phyloP scores from a whole-genome alignment of 2,329 filamentous ascomycete species.

The Helotiales sp. region DNA sequence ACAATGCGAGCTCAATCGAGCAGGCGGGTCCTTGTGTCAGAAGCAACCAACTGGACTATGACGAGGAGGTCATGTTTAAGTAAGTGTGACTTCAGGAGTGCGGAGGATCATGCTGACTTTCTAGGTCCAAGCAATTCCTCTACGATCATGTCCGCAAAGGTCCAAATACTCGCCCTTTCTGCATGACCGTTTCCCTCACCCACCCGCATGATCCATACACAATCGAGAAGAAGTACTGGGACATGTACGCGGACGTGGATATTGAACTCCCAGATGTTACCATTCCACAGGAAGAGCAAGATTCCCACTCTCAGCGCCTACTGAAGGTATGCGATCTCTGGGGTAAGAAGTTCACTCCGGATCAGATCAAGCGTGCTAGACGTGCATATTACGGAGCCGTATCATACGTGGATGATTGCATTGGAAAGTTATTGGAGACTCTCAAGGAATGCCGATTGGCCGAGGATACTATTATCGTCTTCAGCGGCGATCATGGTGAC shows the following conservation, averaged over 20 bases:
- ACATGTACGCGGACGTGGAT: slow-evolving; percentile 86
- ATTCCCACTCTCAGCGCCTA: slow-evolving; percentile 84
- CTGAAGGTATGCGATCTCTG: slow-evolving; percentile 86
- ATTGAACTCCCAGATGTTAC: slow-evolving; percentile 80
- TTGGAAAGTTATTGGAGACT: slow-evolving; percentile 79
- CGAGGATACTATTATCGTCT: slow-evolving; percentile 88
- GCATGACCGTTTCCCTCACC: slow-evolving; percentile 87
- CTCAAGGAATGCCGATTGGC: slow-evolving; percentile 80
- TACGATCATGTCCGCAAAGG: slow-evolving; percentile 89
- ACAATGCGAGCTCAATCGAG: slow-evolving; percentile 92
- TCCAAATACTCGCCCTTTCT: slow-evolving; percentile 76
- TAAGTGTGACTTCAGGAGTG: slow-evolving; percentile 14
- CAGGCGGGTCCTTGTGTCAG: slow-evolving; percentile 88
- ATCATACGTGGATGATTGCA: slow-evolving; percentile 91
- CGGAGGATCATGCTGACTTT: slow-evolving; percentile 18
- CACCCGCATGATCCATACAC: slow-evolving; percentile 96
- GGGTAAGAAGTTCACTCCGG: slow-evolving; percentile 81
- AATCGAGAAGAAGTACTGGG: slow-evolving; percentile 93
- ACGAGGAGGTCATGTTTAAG: slow-evolving; percentile 94
- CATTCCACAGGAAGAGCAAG: slow-evolving; percentile 81
- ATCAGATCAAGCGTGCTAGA: slow-evolving; percentile 83
- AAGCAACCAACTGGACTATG: slow-evolving; percentile 94
- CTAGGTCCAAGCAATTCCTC: slow-evolving; percentile 77
- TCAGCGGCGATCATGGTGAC: slow-evolving; percentile 92
- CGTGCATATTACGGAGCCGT: slow-evolving; percentile 92